Base-by-base conservation (phyloP, 768 basidiomycete species). In the Xerocomellus intermedius region DNA sequence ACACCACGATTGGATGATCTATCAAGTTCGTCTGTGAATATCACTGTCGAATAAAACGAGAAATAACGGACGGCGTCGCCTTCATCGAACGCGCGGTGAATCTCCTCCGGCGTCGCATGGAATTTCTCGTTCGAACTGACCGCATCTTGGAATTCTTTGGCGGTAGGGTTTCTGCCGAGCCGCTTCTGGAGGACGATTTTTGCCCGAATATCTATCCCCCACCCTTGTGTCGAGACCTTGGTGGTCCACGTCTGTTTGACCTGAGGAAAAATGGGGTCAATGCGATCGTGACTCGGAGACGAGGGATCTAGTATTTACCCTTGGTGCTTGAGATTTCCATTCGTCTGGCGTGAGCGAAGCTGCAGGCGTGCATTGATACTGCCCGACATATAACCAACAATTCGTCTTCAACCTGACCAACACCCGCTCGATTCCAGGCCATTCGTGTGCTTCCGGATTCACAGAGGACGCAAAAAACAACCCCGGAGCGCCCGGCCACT, bases 231-330 rank as follows among this genome's bases (percentile, higher is more conserved):
- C 2, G 57, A 52, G 36, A 63, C 50, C n/a, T 57, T 65, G n/a
- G 21, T 55, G 0, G 26, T 8, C 64, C 64, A 66, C 0, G 58
- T 66, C 47, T 63, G 54, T 50, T 61, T 56, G 3, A 66, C 58
- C 64, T 63, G 32, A 13, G 21, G 2, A 24, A 38, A 38, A 17
- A 32, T 30, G 30, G 32, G 19, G 22, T 28, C 26, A 21, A 17
- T 13, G 1, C 0, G 12, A 26, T 8, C 19, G 1, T 9, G 10
- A 38, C 14, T 4, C 8, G n/a, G 16, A 21, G 7, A n/a, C 17
- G 16, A 24, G 16, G 5, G 8, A 17, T 9, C 22, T 1, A 9
- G 28, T 30, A 30, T 1, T 30, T 43, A 59, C 63, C 53, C 45
- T 61, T 21, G 47, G 42, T 2, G 56, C 17, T 39, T 66, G 64